These are phyloP conservation scores for Mycena alexandri DNA, from an alignment of 768 basidiomycete genomes.

Conservation along the genomic window DNA sequence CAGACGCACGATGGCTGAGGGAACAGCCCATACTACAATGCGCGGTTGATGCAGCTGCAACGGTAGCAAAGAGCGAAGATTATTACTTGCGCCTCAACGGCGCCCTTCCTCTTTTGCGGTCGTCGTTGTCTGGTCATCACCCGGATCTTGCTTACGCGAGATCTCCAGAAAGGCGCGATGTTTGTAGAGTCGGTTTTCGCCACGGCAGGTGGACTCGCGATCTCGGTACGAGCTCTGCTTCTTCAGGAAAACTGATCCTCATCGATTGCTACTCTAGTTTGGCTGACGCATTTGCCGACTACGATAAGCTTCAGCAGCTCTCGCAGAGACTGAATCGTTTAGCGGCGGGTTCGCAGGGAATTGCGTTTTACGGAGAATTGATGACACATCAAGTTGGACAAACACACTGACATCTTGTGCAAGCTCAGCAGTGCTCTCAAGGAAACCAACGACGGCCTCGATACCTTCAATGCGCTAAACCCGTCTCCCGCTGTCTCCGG, in stretches of 20 bases:
- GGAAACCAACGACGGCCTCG: constrained; percentile 52
- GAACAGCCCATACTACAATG: constrained; percentile 65
- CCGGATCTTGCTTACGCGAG: constrained; percentile 87
- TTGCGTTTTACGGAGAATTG: constrained; percentile 43
- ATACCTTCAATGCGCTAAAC: constrained; percentile 49
- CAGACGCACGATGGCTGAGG: constrained; percentile 71
- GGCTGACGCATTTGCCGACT: constrained; percentile 41
- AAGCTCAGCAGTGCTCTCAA: constrained; percentile 51
- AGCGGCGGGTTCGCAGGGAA: constrained; percentile 26
- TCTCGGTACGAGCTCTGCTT: constrained; percentile 64
- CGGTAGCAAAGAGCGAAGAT: constrained; percentile 61
- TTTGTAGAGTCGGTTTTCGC: constrained; percentile 85
- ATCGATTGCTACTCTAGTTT: constrained; percentile 45
- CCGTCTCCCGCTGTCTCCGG: constrained; percentile 40
- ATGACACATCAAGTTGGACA: constrained; percentile 38
- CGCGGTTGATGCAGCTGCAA: constrained; percentile 37
- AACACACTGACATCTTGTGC: constrained; percentile 46
- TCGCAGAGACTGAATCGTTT: constrained; percentile 48
- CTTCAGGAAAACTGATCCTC: neutral
- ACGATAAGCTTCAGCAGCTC: constrained; percentile 43
- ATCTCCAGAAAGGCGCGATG: constrained; percentile 83
- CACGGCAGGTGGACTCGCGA: constrained; percentile 72
- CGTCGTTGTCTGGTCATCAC: constrained; percentile 77
- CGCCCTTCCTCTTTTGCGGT: constrained; percentile 75
- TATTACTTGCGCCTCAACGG: constrained; percentile 77